These are phyloP conservation scores for Funneliformis caledonium DNA, from an alignment of 371 early-diverging fungal genomes.

Conservation along the genomic window DNA sequence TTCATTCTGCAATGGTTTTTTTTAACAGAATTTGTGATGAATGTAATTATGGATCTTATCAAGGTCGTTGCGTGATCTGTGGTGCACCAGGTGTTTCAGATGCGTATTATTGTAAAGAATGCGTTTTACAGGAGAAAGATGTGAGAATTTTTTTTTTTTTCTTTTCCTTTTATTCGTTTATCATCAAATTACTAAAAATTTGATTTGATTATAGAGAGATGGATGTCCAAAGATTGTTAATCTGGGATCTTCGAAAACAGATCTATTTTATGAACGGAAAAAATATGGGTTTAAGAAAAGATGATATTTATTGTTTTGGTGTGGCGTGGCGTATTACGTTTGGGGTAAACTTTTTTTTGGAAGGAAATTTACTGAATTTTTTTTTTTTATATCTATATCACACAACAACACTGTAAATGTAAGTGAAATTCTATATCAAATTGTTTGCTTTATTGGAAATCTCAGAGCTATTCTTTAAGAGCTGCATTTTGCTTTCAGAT, in stretches of 20 bases:
- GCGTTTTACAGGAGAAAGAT: slow-evolving; percentile 92
- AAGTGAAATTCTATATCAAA: no score
- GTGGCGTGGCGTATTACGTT: neutral
- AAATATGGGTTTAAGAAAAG: slow-evolving; percentile 70
- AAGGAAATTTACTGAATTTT: no score
- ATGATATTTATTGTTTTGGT: neutral
- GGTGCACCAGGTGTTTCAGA: slow-evolving; percentile 93
- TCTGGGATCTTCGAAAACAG: slow-evolving; percentile 81
- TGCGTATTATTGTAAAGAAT: slow-evolving; percentile 95
- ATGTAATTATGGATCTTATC: slow-evolving; percentile 93
- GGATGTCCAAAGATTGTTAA: slow-evolving; percentile 97
- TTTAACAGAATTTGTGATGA: slow-evolving; percentile 83
- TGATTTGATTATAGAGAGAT: slow-evolving; percentile 65
- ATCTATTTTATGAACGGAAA: slow-evolving; percentile 93
- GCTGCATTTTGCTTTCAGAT: no score
- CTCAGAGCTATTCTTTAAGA: no score
- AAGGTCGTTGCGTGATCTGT: slow-evolving; percentile 93
- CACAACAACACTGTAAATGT: no score
- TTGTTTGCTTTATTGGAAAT: no score
- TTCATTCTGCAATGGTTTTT: neutral
- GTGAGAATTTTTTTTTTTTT: slow-evolving; percentile 47
- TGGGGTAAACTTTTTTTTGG: neutral
- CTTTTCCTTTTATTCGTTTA: neutral
- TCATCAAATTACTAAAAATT: neutral
- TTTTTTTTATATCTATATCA: no score